A percentile compares a stretch with the other conserved stretches of the same genome.
phyloP scores from a whole-genome alignment of 2,329 filamentous ascomycete genomes.

The Botrytis sinoallii region DNA sequence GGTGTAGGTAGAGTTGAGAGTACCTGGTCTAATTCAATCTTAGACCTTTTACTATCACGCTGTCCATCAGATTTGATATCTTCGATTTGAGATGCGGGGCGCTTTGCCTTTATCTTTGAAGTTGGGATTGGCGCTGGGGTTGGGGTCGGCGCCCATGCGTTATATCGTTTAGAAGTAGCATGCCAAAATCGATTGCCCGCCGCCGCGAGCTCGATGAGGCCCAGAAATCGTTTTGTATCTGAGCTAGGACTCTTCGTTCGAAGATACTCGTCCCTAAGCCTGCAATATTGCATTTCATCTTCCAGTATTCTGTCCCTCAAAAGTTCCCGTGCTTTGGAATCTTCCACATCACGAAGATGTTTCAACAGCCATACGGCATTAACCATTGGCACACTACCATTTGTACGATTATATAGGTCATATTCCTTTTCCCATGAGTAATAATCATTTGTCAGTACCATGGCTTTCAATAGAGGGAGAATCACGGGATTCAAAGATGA shows the following conservation, averaged over 20 bases:
- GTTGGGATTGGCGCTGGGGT: too few relatives aligned
- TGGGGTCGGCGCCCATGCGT: neutral
- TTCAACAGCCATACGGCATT: neutral
- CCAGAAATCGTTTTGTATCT: neutral
- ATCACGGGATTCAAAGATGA: neutral
- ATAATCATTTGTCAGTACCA: neutral
- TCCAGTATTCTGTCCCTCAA: neutral
- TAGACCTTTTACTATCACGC: neutral
- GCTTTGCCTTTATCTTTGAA: neutral
- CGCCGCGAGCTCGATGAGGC: neutral
- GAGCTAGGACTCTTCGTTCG: neutral
- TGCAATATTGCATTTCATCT: neutral
- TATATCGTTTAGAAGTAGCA: neutral
- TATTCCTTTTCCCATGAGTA: neutral
- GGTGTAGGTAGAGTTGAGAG: neutral
- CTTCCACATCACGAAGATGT: neutral
- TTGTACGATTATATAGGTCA: neutral
- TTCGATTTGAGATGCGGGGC: neutral
- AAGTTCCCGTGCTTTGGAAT: neutral
- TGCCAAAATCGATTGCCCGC: neutral
- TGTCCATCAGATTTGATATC: neutral
- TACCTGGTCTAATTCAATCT: neutral
- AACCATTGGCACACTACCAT: neutral
- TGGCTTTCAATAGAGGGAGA: neutral
- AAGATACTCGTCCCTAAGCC: neutral